These are phyloP conservation scores for Candida sphagnicola DNA, from an alignment of 805 yeast genomes.

Conservation along the genomic window DNA sequence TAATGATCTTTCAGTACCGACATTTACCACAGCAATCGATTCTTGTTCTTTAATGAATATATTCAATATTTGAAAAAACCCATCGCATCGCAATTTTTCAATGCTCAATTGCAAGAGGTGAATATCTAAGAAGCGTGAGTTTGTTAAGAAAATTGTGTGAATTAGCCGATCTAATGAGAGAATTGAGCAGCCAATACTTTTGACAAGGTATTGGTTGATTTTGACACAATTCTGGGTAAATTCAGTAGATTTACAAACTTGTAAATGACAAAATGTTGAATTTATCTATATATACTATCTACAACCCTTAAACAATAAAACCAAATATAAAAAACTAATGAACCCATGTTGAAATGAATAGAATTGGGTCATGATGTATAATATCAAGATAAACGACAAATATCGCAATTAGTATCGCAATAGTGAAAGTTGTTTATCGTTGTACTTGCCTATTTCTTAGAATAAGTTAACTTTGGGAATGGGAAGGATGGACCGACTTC, in stretches of 20 bases:
- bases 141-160: neutral
- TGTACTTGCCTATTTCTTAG: neutral
- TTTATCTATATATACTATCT: slow-evolving; percentile 8
- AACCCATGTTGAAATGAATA: slow-evolving; percentile 22
- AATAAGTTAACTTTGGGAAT: slow-evolving; percentile 57
- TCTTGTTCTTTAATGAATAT: neutral
- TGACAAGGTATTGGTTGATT: too few species aligned
- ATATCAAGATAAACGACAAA: too few species aligned
- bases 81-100: slow-evolving; percentile 7
- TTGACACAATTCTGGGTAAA: neutral
- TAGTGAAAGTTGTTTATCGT: neutral
- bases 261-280: slow-evolving; percentile 11
- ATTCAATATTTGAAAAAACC: neutral
- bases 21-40: slow-evolving; percentile 27
- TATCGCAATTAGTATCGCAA: too few species aligned
- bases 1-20: slow-evolving; percentile 70
- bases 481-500: slow-evolving; percentile 95
- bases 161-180: too few species aligned
- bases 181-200: too few species aligned
- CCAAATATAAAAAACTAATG: slow-evolving; percentile 5
- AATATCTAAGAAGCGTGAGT: too few species aligned
- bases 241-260: neutral
- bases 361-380: neutral
- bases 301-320: slow-evolving; percentile 4
- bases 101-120: too few species aligned